Evolutionary conservation across 306 rosid genomes (phyloP), one percentile per base, ranked within the genome.

Genomic region (Geum urbanum): DNA sequence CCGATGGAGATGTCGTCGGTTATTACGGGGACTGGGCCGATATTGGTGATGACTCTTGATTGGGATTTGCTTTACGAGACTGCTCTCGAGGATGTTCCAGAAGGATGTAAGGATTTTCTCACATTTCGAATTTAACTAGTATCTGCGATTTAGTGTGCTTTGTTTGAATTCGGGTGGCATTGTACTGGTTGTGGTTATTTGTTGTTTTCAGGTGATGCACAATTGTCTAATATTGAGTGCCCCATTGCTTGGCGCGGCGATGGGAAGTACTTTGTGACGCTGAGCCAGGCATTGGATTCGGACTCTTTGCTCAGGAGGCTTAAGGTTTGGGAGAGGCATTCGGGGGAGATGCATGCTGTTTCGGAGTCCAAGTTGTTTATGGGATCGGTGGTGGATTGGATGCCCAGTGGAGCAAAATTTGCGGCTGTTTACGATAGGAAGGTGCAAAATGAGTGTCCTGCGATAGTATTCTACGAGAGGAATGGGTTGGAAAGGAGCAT

Each of bases 331-430:
- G 95, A 94, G 70, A 85, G 96, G 49, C 87, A 94, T 79, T 84
- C 97, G 2, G 97, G 97, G 51, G 78, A 67, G 1, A 61, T 91
- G 73, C 89, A 81, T 74, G 86, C 97, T 80, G 86, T 85, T 66
- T 88, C 99, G 1, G 95, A 88, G 27, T 79, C 81, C 52, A 85
- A 83, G 80, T 60, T 55, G n/a, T 94, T 94, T 68, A 71, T 79
- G 77, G 91, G 88, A 55, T 47, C 87, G 27, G 81, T 82, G 79
- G 74, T 94, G 78, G 99, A 94, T 48, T 94, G 99, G 99, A 88
- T 94, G 97, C 96, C 99, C 11, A 83, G 92, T 80, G 99, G 99
- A 75, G 99, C 92, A 15, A 94, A 94, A 84, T 77, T 94, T 84
- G 97, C 96, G 2, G 85, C 89, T 64, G 92, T 87, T 72, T 88